phyloP scores from a whole-genome alignment of 495 filamentous ascomycete species.

The Evernia prunastri region DNA sequence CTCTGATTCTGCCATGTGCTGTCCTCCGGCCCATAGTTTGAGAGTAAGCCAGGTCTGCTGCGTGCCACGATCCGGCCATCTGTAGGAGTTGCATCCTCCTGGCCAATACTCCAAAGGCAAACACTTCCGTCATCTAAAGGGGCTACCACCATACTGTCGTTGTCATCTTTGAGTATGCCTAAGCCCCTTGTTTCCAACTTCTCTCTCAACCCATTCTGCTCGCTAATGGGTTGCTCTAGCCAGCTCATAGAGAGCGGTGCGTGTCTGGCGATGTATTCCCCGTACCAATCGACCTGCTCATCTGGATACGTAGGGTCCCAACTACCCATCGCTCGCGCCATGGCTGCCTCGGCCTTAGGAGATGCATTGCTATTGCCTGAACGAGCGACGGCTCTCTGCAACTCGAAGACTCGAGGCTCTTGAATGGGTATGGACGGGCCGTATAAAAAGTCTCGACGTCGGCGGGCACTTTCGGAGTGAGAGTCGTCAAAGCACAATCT shows the following conservation, averaged over 20 bases:
- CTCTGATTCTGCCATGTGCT: constrained; percentile 7
- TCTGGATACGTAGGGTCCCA: constrained; percentile 75
- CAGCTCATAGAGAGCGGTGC: constrained; percentile 67
- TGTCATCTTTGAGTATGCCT: constrained; percentile 48
- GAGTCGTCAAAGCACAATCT: constrained; percentile 67
- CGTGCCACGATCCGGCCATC: constrained; percentile 60
- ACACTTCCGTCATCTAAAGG: constrained; percentile 82
- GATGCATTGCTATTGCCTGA: constrained; percentile 20
- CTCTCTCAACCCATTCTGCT: constrained; percentile 30
- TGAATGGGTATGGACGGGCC: constrained; percentile 29
- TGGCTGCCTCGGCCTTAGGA: constrained; percentile 29
- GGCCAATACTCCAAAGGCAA: constrained; percentile 77
- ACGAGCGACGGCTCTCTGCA: constrained; percentile 33
- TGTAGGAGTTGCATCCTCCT: constrained; percentile 40
- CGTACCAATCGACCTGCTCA: constrained; percentile 71
- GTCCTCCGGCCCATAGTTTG: constrained; percentile 39
- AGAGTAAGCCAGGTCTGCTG: constrained; percentile 60
- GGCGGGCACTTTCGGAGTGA: constrained; percentile 44
- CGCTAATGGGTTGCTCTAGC: constrained; percentile 54
- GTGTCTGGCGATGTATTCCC: constrained; percentile 79
- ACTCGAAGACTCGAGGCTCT: constrained; percentile 31
- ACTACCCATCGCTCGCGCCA: constrained; percentile 54
- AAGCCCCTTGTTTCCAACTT: constrained; percentile 57
- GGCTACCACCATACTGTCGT: constrained; percentile 57
- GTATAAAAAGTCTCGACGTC: constrained; percentile 35